Conservation (phyloP, 106 monocot species). For the Allium sativum region DNA sequence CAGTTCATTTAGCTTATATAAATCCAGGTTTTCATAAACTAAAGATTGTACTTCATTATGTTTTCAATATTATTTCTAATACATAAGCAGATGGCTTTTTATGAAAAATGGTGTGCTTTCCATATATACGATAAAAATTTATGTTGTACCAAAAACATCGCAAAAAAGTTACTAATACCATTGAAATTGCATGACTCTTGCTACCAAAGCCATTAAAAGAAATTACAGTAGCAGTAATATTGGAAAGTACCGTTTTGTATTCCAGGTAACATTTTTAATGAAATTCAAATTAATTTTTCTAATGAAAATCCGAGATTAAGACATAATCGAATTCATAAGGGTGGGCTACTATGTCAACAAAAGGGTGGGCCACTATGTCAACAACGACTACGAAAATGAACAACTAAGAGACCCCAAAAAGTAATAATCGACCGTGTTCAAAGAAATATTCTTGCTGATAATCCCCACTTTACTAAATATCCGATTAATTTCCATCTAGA, state of each 20-base stretch:
- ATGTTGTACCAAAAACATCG: constrained; percentile 24
- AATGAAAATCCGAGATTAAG: constrained; percentile 66
- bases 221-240: constrained; percentile 82
- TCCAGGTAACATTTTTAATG: constrained; percentile 39
- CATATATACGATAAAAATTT: background rate
- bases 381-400: constrained; percentile 85
- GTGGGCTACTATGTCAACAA: too few species aligned
- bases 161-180: too few species aligned
- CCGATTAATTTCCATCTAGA: constrained; percentile 88
- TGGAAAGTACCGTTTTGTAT: constrained; percentile 80
- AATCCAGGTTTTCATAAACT: too few species aligned
- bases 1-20: too few species aligned
- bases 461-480: constrained; percentile 83
- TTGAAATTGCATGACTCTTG: constrained; percentile 79
- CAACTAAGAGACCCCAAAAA: constrained; percentile 65
- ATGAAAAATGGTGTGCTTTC: too few species aligned
- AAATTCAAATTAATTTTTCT: too few species aligned
- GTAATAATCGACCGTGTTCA: constrained; percentile 68
- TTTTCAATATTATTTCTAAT: too few species aligned
- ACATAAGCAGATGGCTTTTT: too few species aligned
- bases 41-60: too few species aligned
- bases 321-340: constrained; percentile 82
- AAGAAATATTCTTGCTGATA: constrained; percentile 80
- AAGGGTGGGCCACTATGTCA: too few species aligned
- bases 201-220: constrained; percentile 77